Evolutionary conservation across 768 basidiomycete genomes (phyloP).

Genomic region (Pholiota microspora): DNA sequence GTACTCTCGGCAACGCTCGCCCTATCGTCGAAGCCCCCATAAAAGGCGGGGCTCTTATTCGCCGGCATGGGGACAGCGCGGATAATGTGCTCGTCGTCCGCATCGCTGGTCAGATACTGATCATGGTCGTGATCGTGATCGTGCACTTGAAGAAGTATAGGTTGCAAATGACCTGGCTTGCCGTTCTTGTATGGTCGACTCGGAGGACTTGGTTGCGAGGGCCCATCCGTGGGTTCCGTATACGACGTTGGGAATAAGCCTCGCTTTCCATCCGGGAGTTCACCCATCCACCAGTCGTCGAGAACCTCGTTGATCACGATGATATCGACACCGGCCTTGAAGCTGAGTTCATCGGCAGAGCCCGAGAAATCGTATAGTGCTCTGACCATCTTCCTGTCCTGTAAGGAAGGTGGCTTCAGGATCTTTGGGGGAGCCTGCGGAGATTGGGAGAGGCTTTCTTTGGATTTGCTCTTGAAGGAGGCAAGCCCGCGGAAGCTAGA

Average conservation of each 20-base stretch:
- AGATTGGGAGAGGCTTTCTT: conserved; percentile 22
- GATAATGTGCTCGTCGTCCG: conserved; percentile 50
- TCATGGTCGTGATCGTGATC: conserved; percentile 20
- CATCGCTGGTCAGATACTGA: conserved; percentile 30
- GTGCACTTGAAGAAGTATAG: background rate
- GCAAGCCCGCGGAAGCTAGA: conserved; percentile 27
- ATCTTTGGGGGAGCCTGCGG: conserved; percentile 25
- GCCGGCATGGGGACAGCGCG: conserved; percentile 41
- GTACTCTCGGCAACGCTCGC: conserved; percentile 42
- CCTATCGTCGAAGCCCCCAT: conserved; percentile 37
- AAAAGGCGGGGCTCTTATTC: conserved; percentile 41
- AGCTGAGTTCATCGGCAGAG: conserved; percentile 74
- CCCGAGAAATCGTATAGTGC: conserved; percentile 77
- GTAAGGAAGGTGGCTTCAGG: conserved; percentile 47
- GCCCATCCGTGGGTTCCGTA: conserved; percentile 43
- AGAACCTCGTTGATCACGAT: conserved; percentile 76
- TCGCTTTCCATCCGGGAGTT: conserved; percentile 54
- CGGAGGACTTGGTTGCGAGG: conserved; percentile 5
- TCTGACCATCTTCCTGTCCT: conserved; percentile 55
- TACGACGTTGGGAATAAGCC: conserved; percentile 85
- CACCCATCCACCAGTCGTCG: conserved; percentile 92
- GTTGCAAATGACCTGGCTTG: background rate
- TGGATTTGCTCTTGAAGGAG: conserved; percentile 32
- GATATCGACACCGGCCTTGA: conserved; percentile 75
- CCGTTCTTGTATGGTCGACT: conserved; percentile 4